Base-by-base conservation (phyloP, 2,329 filamentous ascomycete species). In the Cercospora brassicicola region DNA sequence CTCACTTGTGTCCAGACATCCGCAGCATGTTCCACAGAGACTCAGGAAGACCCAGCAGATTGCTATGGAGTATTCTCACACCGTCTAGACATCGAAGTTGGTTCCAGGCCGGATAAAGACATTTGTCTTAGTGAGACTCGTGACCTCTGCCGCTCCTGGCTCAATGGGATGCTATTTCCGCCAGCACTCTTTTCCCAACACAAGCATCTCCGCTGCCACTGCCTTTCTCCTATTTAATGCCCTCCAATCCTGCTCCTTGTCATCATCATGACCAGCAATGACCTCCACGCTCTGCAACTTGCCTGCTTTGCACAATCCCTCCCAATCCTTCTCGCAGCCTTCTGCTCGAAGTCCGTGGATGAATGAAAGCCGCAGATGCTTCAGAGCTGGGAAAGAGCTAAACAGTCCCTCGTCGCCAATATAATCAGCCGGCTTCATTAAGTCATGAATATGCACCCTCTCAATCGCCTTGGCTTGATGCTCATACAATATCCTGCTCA, bases 231-330 rank as follows among this genome's bases (percentile, higher is more conserved):
- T 53, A 4, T 62, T 53, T 15, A 5, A 11, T 13, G 26, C 10
- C 18, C 59, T 39, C 28, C n/a, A 20, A 20, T 62, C 59, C 8
- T 20, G 18, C n/a, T 39, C 20, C 8, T 42, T 39, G 30, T 45
- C 33, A 45, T 33, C 18, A 28, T 65, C 64, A 55, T 55, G 6
- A 10, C 57, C 30, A 28, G 36, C 59, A 26, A 65, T 65, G 20
- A 56, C 56, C 13, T 65, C 53, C 53, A 56, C 53, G 31, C 53
- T 56, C 23, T 56, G 53, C 53, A 28, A 23, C 2, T 30, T 31
- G 11, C 26, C 18, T 20, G 23, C 18, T 10, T 20, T 20, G 2
- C 4, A 10, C 45, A 45, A 30, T 11, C 1, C 59, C 3, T 61
- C 30, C 36, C 59, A 45, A 10, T 18, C 33, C 4, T 39, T 9